phyloP scores from a whole-genome alignment of 495 filamentous ascomycete species.

The Daldinia decipiens region DNA sequence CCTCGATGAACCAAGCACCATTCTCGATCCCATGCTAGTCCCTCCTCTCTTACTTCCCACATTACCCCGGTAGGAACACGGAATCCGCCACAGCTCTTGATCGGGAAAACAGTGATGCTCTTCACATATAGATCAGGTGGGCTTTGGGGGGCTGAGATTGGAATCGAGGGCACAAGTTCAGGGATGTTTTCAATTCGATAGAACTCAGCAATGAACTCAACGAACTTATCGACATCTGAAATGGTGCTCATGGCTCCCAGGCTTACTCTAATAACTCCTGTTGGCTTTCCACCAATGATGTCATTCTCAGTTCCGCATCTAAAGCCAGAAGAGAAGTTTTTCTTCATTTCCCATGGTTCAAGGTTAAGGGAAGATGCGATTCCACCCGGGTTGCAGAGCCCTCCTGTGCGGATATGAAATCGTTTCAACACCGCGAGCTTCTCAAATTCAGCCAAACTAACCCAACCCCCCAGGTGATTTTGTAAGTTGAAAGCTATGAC shows the following conservation, averaged over 20 bases:
- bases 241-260: conserved; percentile 88
- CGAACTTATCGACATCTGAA: conserved; percentile 75
- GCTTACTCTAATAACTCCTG: conserved; percentile 85
- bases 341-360: conserved; percentile 79
- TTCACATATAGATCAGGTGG: conserved; percentile 59
- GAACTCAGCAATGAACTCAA: conserved; percentile 80
- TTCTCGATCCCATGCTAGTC: conserved; percentile 90
- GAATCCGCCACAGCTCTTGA: conserved; percentile 88
- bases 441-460: conserved; percentile 85
- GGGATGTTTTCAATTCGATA: conserved; percentile 66
- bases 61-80: conserved; percentile 68
- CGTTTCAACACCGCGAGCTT: conserved; percentile 79
- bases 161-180: background rate
- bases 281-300: conserved; percentile 82
- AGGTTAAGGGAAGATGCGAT: conserved; percentile 74
- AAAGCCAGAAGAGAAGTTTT: conserved; percentile 82
- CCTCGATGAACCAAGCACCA: conserved; percentile 92
- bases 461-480: conserved; percentile 72
- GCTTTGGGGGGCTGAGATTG: conserved; percentile 7
- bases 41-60: conserved; percentile 82
- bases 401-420: conserved; percentile 85
- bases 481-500: conserved; percentile 85
- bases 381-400: conserved; percentile 91
- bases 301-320: conserved; percentile 84
- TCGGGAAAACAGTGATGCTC: conserved; percentile 77